phyloP scores from a whole-genome alignment of 179 eudicot genomes.

The Camellia oleifera region DNA sequence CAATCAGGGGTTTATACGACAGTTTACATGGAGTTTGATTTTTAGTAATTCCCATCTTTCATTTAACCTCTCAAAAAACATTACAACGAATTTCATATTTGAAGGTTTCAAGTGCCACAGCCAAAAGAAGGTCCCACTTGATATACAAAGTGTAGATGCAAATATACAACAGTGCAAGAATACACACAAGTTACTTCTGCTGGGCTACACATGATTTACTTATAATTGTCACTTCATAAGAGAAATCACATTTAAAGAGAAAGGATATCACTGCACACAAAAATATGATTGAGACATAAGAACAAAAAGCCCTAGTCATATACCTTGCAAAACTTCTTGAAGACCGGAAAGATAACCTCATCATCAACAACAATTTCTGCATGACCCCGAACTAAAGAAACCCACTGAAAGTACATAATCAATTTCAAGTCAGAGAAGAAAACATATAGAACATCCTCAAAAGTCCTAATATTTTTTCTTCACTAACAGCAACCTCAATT shows the following conservation, averaged over 20 bases:
- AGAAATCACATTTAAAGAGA: neutral
- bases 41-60: neutral
- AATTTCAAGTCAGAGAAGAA: constrained; percentile 13
- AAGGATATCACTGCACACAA: neutral
- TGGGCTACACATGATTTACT: neutral
- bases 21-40: neutral
- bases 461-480: neutral
- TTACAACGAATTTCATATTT: neutral
- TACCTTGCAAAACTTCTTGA: constrained; percentile 92
- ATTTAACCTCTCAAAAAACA: constrained; percentile 6
- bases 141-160: neutral
- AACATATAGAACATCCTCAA: neutral
- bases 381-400: constrained; percentile 69
- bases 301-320: constrained; percentile 8
- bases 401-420: constrained; percentile 56
- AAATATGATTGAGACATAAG: neutral
- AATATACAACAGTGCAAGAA: neutral
- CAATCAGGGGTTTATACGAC: neutral
- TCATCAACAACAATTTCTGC: constrained; percentile 82
- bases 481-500: neutral
- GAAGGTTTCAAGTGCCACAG: neutral
- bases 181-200: neutral
- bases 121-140: neutral
- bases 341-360: constrained; percentile 61
- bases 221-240: neutral